Evolutionary conservation across 495 filamentous ascomycete species (phyloP).

Genomic region (Penicillium taxi): DNA sequence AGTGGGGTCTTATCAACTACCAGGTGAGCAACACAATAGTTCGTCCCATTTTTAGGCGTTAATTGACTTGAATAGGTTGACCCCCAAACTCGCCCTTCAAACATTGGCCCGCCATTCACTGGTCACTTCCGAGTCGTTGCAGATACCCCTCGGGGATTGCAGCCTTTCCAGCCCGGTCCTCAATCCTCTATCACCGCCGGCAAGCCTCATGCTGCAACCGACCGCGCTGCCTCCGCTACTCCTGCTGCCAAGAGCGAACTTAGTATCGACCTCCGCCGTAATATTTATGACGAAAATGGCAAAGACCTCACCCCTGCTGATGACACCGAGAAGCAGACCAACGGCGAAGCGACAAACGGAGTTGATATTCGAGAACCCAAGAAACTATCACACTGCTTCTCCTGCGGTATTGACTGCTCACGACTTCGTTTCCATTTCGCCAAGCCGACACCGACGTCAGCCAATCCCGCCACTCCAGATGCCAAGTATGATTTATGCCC

Average conservation of each 20-base stretch:
- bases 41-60: background rate
- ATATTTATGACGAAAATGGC: constrained; percentile 88
- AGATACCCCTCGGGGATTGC: constrained; percentile 89
- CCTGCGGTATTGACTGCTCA: constrained; percentile 90
- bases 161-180: constrained; percentile 85
- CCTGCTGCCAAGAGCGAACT: constrained; percentile 68
- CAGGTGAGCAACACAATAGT: constrained; percentile 53
- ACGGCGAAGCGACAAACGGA: constrained; percentile 60
- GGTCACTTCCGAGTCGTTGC: constrained; percentile 93
- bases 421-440: constrained; percentile 82
- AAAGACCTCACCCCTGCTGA: constrained; percentile 63
- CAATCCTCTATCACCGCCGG: constrained; percentile 65
- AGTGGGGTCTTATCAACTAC: constrained; percentile 98
- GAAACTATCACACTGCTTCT: constrained; percentile 74
- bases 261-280: constrained; percentile 85
- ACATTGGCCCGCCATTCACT: constrained; percentile 92
- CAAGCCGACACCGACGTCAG: constrained; percentile 48
- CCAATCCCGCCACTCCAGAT: constrained; percentile 50
- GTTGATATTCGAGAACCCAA: constrained; percentile 57
- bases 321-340: constrained; percentile 60
- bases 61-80: constrained; percentile 59
- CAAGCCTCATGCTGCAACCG: constrained; percentile 61
- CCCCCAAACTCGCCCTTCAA: constrained; percentile 86
- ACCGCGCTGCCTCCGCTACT: constrained; percentile 63
- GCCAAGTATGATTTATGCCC: constrained; percentile 80